Evolutionary conservation across 2,329 filamentous ascomycete species (phyloP).

Genomic region (Stylonectria norvegica): DNA sequence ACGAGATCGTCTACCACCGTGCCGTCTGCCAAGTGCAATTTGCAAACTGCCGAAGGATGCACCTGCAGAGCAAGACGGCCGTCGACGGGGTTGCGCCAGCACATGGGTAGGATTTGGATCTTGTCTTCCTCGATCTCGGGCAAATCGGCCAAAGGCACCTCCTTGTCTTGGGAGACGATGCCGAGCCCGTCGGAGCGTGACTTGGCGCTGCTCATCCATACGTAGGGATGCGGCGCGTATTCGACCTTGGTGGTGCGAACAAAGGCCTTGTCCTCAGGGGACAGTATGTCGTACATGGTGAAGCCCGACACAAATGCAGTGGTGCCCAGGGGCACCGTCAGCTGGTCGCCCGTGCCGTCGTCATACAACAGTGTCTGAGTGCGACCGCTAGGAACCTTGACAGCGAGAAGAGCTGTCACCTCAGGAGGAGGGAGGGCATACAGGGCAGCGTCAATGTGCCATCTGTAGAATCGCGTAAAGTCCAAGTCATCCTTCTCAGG

Average conservation of each 20-base stretch:
- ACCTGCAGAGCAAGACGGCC: slow-evolving; percentile 68
- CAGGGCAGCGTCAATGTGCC: slow-evolving; percentile 77
- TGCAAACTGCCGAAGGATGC: slow-evolving; percentile 68
- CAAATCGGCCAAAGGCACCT: slow-evolving; percentile 57
- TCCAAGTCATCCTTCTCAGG: slow-evolving; percentile 49
- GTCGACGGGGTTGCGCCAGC: slow-evolving; percentile 72
- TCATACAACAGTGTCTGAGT: slow-evolving; percentile 69
- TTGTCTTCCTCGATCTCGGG: slow-evolving; percentile 63
- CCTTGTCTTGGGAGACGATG: slow-evolving; percentile 62
- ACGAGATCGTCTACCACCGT: slow-evolving; percentile 65
- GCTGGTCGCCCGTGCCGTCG: slow-evolving; percentile 62
- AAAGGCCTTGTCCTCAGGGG: slow-evolving; percentile 63
- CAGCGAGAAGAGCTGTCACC: slow-evolving; percentile 69
- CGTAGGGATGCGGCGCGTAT: slow-evolving; percentile 76
- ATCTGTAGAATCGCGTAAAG: slow-evolving; percentile 64
- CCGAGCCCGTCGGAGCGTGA: slow-evolving; percentile 68
- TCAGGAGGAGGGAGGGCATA: slow-evolving; percentile 72
- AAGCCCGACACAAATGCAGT: slow-evolving; percentile 73
- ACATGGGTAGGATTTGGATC: slow-evolving; percentile 71
- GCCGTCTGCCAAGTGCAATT: slow-evolving; percentile 64
- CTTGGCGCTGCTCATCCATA: slow-evolving; percentile 73
- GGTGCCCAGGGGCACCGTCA: slow-evolving; percentile 69
- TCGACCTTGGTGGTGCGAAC: slow-evolving; percentile 64
- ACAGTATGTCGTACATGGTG: slow-evolving; percentile 66
- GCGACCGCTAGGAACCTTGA: slow-evolving; percentile 65